A percentile compares a stretch with the other conserved stretches of the same genome.
phyloP scores from a whole-genome alignment of 352 stramenopile species.

The Phytophthora meadii region DNA sequence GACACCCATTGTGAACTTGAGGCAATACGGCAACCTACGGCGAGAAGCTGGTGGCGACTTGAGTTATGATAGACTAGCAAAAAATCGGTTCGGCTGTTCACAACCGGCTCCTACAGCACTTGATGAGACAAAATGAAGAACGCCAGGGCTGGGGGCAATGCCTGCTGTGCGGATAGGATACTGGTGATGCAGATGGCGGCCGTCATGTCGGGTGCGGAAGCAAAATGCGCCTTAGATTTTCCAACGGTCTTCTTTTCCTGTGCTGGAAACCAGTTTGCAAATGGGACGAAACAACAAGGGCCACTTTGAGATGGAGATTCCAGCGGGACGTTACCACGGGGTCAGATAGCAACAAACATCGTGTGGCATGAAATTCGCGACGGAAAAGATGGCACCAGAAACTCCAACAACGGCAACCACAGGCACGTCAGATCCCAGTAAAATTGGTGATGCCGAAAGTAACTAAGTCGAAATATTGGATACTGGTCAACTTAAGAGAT shows the following conservation, averaged over 20 bases:
- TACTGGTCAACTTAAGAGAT: background rate
- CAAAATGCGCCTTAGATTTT: conserved; percentile 8
- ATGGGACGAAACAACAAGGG: conserved; percentile 20
- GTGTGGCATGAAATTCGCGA: too few species aligned
- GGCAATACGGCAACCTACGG: background rate
- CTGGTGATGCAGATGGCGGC: conserved; percentile 7
- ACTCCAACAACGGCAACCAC: background rate
- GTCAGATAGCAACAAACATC: too few species aligned
- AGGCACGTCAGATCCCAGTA: background rate
- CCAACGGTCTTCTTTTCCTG: conserved; percentile 20
- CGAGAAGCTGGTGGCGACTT: conserved; percentile 7
- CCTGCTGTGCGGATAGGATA: conserved; percentile 12
- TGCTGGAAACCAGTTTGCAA: background rate
- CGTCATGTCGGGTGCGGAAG: background rate
- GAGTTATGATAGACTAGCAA: conserved; percentile 21
- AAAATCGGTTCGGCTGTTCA: conserved; percentile 8
- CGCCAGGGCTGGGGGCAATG: conserved; percentile 31
- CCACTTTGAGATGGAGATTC: conserved; percentile 8
- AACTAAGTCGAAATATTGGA: background rate
- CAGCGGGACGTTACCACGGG: background rate
- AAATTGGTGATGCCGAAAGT: too few species aligned
- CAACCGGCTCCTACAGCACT: conserved; percentile 24
- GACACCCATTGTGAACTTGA: conserved; percentile 27
- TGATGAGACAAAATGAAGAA: conserved; percentile 33
- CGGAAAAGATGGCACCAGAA: background rate